Evolutionary conservation across 306 rosid genomes (phyloP), one percentile per base, ranked within the genome.

Genomic region (Rosa multiflora): DNA sequence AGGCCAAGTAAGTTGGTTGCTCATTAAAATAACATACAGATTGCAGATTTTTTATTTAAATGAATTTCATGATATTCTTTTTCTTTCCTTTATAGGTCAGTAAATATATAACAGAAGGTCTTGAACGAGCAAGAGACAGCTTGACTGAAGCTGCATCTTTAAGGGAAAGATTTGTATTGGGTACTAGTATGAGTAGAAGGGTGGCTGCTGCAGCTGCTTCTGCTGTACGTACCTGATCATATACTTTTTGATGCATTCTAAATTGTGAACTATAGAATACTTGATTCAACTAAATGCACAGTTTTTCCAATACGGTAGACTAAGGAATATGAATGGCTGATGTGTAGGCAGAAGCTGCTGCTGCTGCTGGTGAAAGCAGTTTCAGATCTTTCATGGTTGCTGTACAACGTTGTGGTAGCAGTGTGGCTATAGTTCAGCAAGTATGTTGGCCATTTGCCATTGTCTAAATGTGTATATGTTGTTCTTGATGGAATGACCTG

Each of bases 171-270:
- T 96, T 81, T 90, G 88, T 93, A 77, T 73, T 96, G 80, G 96
- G 98, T 52, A 86, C 98, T 48, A 90, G 79, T 68, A 76, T 90
- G 18, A 93, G 93, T 87, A 92, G 99, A 85, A 89, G 98, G 85
- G 99, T 91, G 79, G 99, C 99, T 66, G 98, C 98, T 78, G 99
- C 99, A 6, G 99, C 98, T 83, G 97, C 99, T 85, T 90, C 99
- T 78, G 97, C 92, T 77, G 99, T 96, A 91, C 83, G 68, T 74
- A 74, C 79, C 71, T 59, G 76, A 87, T 51, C 80, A 32, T n/a
- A 11, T 69, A 53, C 81, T 70, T 55, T 61, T 82, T 49, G 70
- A 72, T 84, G 73, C 80, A 64, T 80, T 84, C 58, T 78, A 58
- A 82, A 74, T 53, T 67, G n/a, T 81, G 49, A 23, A 51, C 67